Evolutionary conservation across 1,139 yeast species (phyloP), one percentile per base, ranked within the genome.

Genomic region (Candida freyschussii): DNA sequence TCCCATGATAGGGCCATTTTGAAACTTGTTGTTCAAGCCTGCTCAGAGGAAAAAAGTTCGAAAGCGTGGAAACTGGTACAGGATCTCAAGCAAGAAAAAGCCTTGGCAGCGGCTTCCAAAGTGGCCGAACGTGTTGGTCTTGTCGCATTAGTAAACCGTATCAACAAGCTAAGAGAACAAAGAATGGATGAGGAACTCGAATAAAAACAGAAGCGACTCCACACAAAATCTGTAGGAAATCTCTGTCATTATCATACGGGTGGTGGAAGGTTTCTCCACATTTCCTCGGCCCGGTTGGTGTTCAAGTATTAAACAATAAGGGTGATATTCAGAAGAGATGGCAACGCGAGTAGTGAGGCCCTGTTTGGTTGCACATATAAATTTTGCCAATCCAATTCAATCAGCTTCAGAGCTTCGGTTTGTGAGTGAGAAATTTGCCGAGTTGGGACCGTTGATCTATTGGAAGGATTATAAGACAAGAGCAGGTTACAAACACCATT

Each of bases 91-190:
- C 80, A 78, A 42, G 89, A 81, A 43, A 77, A 81, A 46, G 95
- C 95, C 6, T 62, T 89, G 42, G 72, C 71, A 37, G 96, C 96
- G 0, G 96, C 96, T 1, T 65, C 74, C 16, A 82, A 82, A 58
- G 83, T 91, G 38, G 85, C 95, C 1, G 83, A 83, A 48, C 72
- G 95, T 46, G 75, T 83, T 51, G 87, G 81, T 34, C 67, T 79
- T 53, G 60, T 69, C 24, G 64, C 69, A 7, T 62, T 91, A 47
- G 87, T 86, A 1, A 74, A 72, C 37, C 76, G 74, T 52, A 78
- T 89, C 37, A 76, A 73, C 38, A 73, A 74, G 44, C 58, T 82
- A 30, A 67, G 87, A 48, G 93, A 82, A 49, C 68, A 69, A 27
- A 61, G 69, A 47, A 63, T 65, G 60, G 67, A 60, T 9, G 26